phyloP scores from a whole-genome alignment of 2,329 filamentous ascomycete genomes.

The Parastagonospora nodorum region DNA sequence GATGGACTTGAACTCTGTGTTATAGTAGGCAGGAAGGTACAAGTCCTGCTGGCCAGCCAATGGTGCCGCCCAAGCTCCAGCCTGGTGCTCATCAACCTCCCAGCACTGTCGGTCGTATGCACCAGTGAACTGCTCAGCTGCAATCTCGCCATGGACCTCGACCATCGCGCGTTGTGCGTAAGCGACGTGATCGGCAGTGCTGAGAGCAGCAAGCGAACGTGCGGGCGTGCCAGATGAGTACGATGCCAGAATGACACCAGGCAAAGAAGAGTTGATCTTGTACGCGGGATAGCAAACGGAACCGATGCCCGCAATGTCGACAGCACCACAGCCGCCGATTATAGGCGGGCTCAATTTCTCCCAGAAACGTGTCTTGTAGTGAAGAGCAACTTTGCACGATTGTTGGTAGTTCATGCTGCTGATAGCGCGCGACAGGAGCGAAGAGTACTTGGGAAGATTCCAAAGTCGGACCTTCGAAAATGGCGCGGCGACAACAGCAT shows the following conservation, averaged over 20 bases:
- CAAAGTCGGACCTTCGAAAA: conserved; percentile 69
- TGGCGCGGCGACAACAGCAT: conserved; percentile 67
- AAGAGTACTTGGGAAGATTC: conserved; percentile 61
- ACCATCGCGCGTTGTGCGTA: conserved; percentile 69
- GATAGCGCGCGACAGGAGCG: conserved; percentile 57
- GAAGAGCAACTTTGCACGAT: conserved; percentile 65
- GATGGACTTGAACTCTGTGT: conserved; percentile 71
- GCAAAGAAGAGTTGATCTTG: conserved; percentile 66
- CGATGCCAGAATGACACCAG: conserved; percentile 65
- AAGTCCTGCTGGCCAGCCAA: conserved; percentile 69
- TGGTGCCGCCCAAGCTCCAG: conserved; percentile 67
- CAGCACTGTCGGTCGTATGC: conserved; percentile 69
- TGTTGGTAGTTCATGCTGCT: conserved; percentile 56
- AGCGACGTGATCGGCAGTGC: conserved; percentile 66
- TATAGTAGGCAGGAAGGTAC: conserved; percentile 74
- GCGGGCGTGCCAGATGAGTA: conserved; percentile 59
- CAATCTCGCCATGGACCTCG: conserved; percentile 68
- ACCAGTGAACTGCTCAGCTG: conserved; percentile 67
- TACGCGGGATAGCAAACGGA: conserved; percentile 71
- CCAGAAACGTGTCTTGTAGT: conserved; percentile 70
- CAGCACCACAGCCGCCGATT: conserved; percentile 66
- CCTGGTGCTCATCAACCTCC: conserved; percentile 65
- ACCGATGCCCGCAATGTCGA: conserved; percentile 66
- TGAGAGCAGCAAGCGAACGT: conserved; percentile 54
- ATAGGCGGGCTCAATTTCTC: conserved; percentile 62